Evolutionary conservation across 129 eudicot genomes (phyloP).

Genomic region (Heracleum sosnowskyi): DNA sequence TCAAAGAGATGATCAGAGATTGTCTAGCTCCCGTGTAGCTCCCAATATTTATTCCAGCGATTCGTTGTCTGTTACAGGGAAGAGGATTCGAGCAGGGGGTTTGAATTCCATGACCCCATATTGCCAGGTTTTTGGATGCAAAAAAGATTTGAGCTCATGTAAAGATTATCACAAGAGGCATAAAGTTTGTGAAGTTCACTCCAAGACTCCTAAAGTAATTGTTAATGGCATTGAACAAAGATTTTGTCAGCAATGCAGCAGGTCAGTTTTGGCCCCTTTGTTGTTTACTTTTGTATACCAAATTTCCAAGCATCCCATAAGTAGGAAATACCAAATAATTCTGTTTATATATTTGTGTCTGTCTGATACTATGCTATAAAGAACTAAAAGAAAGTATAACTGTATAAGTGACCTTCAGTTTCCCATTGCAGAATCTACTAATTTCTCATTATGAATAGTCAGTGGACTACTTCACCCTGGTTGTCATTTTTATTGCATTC

Average conservation of each 20-base stretch:
- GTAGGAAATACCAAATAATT: background rate
- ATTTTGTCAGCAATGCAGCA: conserved; percentile 93
- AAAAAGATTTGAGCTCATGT: conserved; percentile 48
- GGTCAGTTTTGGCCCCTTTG: conserved; percentile 32
- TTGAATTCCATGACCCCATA: conserved; percentile 26
- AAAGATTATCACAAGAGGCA: conserved; percentile 77
- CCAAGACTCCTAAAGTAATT: conserved; percentile 65
- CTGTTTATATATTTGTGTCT: background rate
- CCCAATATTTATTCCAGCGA: conserved; percentile 22
- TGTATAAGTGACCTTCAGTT: background rate
- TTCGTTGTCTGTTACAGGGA: conserved; percentile 26
- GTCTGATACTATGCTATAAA: background rate
- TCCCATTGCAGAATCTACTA: background rate
- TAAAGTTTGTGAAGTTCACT: conserved; percentile 75
- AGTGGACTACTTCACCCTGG: background rate
- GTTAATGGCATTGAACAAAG: conserved; percentile 78
- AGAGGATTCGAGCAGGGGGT: conserved; percentile 22
- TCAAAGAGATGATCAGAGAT: conserved; percentile 20
- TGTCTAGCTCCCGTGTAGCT: conserved; percentile 9
- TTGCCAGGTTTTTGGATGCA: conserved; percentile 76
- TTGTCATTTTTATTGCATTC: background rate
- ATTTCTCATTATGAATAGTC: background rate
- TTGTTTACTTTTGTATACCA: background rate
- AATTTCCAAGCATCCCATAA: background rate
- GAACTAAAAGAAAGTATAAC: background rate